phyloP scores from a whole-genome alignment of 148 eudicot species.

The Heliosperma pusillum region DNA sequence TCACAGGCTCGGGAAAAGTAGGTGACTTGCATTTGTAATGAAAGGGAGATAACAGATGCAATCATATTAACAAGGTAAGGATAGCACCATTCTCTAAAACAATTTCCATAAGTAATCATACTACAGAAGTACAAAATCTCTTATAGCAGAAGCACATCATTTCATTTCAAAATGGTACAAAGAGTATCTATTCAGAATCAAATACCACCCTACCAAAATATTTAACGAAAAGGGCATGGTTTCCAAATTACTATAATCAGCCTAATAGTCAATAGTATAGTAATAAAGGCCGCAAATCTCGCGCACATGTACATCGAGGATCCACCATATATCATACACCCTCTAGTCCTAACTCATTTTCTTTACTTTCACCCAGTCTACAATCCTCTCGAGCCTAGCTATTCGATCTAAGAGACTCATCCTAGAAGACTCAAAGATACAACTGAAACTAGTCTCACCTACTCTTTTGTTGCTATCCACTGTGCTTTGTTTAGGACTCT shows the following conservation, averaged over 20 bases:
- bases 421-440: neutral
- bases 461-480: neutral
- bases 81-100: neutral
- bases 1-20: too few relatives aligned
- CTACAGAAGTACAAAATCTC: neutral
- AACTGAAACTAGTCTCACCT: neutral
- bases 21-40: neutral
- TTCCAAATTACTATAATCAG: neutral
- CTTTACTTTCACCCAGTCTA: constrained; percentile 13
- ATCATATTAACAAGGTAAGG: neutral
- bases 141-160: neutral
- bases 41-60: neutral
- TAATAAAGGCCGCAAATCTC: neutral
- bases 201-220: neutral
- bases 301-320: neutral
- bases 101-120: neutral
- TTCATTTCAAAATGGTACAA: neutral
- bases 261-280: neutral
- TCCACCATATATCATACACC: neutral
- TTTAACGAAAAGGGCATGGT: neutral
- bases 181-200: neutral
- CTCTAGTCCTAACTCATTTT: neutral
- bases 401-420: constrained; percentile 13
- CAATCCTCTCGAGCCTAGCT: constrained; percentile 21
- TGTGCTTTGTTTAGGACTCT: neutral